phyloP scores from a whole-genome alignment of 1,284 basidiomycete genomes.

The Meripilus lineatus region DNA sequence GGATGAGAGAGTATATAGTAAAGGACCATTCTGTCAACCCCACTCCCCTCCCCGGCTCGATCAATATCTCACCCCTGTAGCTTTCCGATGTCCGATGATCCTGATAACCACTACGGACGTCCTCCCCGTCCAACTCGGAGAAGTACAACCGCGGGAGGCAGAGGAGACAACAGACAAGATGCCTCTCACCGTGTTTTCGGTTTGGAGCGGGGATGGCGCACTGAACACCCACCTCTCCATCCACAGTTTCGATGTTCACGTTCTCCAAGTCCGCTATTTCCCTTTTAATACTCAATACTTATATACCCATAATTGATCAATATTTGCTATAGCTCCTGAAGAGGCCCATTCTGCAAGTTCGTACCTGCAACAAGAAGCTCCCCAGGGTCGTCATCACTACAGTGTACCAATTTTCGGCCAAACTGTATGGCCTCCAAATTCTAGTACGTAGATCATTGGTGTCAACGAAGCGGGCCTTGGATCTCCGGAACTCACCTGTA shows the following conservation, averaged over 20 bases:
- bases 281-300: conserved; percentile 25
- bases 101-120: conserved; percentile 30
- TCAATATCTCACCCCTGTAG: conserved; percentile 26
- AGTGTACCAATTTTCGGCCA: conserved; percentile 45
- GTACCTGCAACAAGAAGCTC: conserved; percentile 59
- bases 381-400: conserved; percentile 52
- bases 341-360: conserved; percentile 43
- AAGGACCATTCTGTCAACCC: too few species aligned
- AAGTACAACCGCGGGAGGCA: conserved; percentile 23
- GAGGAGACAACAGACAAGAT: conserved; percentile 19
- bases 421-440: conserved; percentile 39
- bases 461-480: background rate
- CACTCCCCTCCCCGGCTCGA: too few species aligned
- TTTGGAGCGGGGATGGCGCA: conserved; percentile 78
- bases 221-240: conserved; percentile 79
- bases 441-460: conserved; percentile 33
- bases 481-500: background rate
- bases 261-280: conserved; percentile 78
- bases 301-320: conserved; percentile 20
- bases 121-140: conserved; percentile 24
- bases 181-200: conserved; percentile 42
- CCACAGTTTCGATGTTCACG: conserved; percentile 78
- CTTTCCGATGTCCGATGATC: conserved; percentile 28
- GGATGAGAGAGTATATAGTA: too few species aligned
- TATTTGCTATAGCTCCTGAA: conserved; percentile 25